Conservation (phyloP, 1,284 basidiomycete genomes). For the Phellopilus nigrolimitatus region DNA sequence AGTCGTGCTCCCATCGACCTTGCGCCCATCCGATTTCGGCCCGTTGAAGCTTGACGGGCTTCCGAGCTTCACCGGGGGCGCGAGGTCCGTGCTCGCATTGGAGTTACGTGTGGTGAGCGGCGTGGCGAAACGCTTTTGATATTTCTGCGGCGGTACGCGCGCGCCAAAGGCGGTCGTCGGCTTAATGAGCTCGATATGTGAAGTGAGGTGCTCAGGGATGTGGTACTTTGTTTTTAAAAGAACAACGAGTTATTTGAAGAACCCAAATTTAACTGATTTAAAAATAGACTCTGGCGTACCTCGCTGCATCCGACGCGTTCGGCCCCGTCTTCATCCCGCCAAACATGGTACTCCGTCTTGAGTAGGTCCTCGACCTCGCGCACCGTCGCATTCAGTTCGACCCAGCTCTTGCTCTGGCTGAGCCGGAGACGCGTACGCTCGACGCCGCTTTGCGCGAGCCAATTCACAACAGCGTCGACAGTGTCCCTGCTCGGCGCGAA, state of each 20-base stretch:
- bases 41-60: constrained; percentile 19
- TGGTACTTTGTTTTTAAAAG: constrained; percentile 28
- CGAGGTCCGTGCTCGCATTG: neutral
- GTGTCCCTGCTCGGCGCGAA: constrained; percentile 38
- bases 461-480: constrained; percentile 32
- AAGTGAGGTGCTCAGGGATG: constrained; percentile 34
- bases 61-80: constrained; percentile 14
- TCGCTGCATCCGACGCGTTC: constrained; percentile 32
- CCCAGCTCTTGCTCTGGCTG: constrained; percentile 36
- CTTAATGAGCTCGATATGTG: constrained; percentile 41
- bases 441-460: constrained; percentile 37
- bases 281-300: neutral
- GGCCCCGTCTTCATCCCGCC: constrained; percentile 33
- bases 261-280: constrained; percentile 16
- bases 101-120: neutral
- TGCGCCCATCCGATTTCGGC: constrained; percentile 19
- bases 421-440: constrained; percentile 29
- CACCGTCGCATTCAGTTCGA: constrained; percentile 35
- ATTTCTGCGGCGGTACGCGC: constrained; percentile 17
- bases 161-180: constrained; percentile 41
- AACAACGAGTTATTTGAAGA: constrained; percentile 23
- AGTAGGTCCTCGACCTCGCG: constrained; percentile 38
- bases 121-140: constrained; percentile 1
- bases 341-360: constrained; percentile 36
- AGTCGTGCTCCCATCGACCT: constrained; percentile 16